Base-by-base conservation (phyloP, 495 filamentous ascomycete genomes). In the Aspergillus cavernicola region DNA sequence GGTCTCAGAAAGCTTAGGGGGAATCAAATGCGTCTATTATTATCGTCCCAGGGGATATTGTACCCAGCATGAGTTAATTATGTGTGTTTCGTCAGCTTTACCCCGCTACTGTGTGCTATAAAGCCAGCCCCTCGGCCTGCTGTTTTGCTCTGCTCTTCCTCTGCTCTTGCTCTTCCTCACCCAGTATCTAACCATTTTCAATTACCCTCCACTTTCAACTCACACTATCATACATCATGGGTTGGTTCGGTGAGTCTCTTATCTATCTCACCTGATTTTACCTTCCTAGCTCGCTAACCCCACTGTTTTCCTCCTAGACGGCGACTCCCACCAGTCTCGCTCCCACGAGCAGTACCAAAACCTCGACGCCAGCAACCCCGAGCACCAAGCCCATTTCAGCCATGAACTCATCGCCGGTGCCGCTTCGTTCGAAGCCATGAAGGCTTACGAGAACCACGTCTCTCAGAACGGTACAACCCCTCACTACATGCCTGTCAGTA, bases 341-440 rank as follows among this genome's bases (percentile, higher is more conserved):
- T 60, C 73, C 57, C 76, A 83, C 66, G 61, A 83, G 32, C 44
- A 80, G 54, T 62, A 81, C 66, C 74, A 82, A 60, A 59, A 70
- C 40, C 55, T 50, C 46, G 46, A 60, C 28, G 64, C 55, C 18
- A 44, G 40, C 22, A 49, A 41, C 44, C 41, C 58, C 8, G 56
- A 66, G 47, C 68, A 86, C 73, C 64, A 86, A 61, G 72, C 79
- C 54, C 75, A 73, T 62, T 62, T 86, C 56, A 70, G 74, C 61
- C 86, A 89, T 66, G 87, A 90, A 71, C 58, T 85, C 33, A 65
- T 91, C 49, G 85, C 81, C 58, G 85, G 84, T 49, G 87, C 82
- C 38, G 86, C 85, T 28, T 80, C 83, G 54, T 89, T 86, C 65
- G 85, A 83, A 64, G 86, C 82, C 52, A 83, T 88, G 75, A 85